These are phyloP conservation scores for Brassica hybrid DNA, from an alignment of 441 rosid genomes.

Conservation along the genomic window DNA sequence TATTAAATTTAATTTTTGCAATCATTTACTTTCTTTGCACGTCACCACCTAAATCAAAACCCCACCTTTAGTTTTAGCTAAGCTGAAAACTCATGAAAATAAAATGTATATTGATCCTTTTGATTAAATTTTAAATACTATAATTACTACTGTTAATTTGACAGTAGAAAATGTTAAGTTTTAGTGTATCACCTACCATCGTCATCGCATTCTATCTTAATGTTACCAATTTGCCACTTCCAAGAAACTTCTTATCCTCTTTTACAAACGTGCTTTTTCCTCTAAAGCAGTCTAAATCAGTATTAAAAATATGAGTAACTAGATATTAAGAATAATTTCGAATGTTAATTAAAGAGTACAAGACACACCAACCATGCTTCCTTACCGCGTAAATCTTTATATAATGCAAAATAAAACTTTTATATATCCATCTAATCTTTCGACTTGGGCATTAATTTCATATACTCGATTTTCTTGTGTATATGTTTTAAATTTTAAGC, in stretches of 20 bases:
- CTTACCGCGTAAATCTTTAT: conserved; percentile 38
- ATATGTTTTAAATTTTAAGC: neutral
- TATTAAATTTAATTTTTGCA: no score
- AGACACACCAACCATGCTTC: conserved; percentile 35
- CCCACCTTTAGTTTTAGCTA: no score
- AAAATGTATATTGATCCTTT: no score
- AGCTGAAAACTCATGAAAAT: no score
- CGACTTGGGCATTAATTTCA: neutral
- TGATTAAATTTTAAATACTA: no score
- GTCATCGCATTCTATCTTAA: neutral
- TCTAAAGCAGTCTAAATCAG: neutral
- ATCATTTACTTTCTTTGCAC: no score
- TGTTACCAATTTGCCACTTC: conserved; percentile 17
- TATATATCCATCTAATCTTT: neutral
- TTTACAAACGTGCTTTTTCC: conserved; percentile 31
- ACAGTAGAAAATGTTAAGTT: no score
- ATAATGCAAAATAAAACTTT: neutral
- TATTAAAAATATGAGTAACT: conserved; percentile 10
- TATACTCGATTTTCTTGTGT: neutral
- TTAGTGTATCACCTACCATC: neutral
- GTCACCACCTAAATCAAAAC: no score
- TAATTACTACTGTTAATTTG: no score
- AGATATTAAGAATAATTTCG: conserved; percentile 24
- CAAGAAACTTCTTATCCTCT: conserved; percentile 32
- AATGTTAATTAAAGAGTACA: neutral